phyloP scores from a whole-genome alignment of 768 basidiomycete genomes.

The Mycena galopus region DNA sequence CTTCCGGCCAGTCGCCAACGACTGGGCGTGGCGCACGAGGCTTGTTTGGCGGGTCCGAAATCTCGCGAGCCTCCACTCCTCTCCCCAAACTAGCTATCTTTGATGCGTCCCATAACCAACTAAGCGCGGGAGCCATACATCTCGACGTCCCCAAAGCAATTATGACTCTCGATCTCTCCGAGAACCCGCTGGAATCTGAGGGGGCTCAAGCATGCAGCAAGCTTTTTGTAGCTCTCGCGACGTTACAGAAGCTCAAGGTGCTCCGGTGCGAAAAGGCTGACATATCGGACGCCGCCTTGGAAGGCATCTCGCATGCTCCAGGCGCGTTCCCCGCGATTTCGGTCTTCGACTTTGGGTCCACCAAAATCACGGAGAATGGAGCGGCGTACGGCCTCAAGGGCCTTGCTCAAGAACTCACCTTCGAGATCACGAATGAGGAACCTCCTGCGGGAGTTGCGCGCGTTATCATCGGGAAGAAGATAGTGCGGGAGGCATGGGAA shows the following conservation, averaged over 20 bases:
- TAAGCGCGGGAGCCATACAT: slow-evolving; percentile 69
- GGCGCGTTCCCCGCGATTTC: slow-evolving; percentile 64
- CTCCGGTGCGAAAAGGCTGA: slow-evolving; percentile 68
- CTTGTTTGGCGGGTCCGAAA: slow-evolving; percentile 73
- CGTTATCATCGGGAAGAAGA: slow-evolving; percentile 76
- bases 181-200: slow-evolving; percentile 69
- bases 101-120: slow-evolving; percentile 76
- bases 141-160: slow-evolving; percentile 64
- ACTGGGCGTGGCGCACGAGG: slow-evolving; percentile 55
- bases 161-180: slow-evolving; percentile 72
- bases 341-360: slow-evolving; percentile 77
- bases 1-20: slow-evolving; percentile 36
- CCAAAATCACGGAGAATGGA: slow-evolving; percentile 63
- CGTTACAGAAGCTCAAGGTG: slow-evolving; percentile 67
- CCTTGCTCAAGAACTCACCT: slow-evolving; percentile 65
- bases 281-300: slow-evolving; percentile 70
- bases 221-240: slow-evolving; percentile 62
- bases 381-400: slow-evolving; percentile 59
- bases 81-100: slow-evolving; percentile 76
- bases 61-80: slow-evolving; percentile 73
- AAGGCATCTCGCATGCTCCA: slow-evolving; percentile 44
- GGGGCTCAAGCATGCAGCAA: slow-evolving; percentile 44
- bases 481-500: slow-evolving; percentile 85
- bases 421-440: slow-evolving; percentile 67
- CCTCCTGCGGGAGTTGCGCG: slow-evolving; percentile 65